Percentiles rank a stretch among this genome's conserved stretches.
Conservation (phyloP, 495 filamentous ascomycete species). For the Tuber calosporum region DNA sequence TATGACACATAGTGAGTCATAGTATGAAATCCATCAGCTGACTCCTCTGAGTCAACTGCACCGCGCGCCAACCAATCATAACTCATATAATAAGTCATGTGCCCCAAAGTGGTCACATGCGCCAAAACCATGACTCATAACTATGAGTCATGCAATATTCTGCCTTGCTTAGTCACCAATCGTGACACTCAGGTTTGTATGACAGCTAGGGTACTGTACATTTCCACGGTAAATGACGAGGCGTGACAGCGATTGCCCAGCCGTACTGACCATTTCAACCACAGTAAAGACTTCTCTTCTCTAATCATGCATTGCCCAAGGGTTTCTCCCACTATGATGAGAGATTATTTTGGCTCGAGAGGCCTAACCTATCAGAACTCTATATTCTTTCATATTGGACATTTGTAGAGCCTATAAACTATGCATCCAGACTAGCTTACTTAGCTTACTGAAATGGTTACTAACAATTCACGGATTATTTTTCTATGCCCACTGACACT, state of each 20-base stretch:
- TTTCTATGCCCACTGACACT: constrained; percentile 5
- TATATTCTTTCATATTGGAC: constrained; percentile 19
- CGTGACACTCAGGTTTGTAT: no score
- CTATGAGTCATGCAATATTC: no score
- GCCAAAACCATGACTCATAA: no score
- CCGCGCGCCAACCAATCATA: no score
- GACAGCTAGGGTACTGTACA: constrained; percentile 7
- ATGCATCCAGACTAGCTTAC: background rate
- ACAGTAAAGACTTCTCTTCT: constrained; percentile 15
- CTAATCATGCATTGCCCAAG: constrained; percentile 7
- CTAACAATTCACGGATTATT: constrained; percentile 10
- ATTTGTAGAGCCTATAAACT: background rate
- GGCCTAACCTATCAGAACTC: constrained; percentile 7
- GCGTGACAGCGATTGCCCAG: constrained; percentile 7
- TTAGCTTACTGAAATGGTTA: constrained; percentile 5
- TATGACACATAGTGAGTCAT: no score
- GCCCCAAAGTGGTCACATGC: no score
- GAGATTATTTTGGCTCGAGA: constrained; percentile 9
- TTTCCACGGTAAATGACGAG: constrained; percentile 11
- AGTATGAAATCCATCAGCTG: no score
- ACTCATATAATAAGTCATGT: no score
- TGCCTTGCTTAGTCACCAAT: no score
- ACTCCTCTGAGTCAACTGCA: no score
- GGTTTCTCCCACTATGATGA: background rate
- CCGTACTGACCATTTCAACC: constrained; percentile 9